These are phyloP conservation scores for Mycena kentingensis DNA, from an alignment of 768 basidiomycete species.

Conservation along the genomic window DNA sequence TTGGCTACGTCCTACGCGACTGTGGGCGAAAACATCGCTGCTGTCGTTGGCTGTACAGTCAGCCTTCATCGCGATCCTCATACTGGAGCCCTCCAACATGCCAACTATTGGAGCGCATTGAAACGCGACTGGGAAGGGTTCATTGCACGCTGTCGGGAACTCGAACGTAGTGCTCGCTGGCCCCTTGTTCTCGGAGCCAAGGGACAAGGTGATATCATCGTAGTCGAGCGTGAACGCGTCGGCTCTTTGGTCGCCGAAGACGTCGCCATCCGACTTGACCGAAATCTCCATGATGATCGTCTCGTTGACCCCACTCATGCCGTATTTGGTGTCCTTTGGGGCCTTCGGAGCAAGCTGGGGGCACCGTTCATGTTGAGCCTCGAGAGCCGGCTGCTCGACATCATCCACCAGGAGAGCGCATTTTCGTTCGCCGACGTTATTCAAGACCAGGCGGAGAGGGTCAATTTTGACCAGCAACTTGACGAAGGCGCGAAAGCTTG, in stretches of 20 bases:
- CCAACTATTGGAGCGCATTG: conserved; percentile 80
- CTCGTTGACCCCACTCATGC: conserved; percentile 53
- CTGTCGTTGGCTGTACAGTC: conserved; percentile 86
- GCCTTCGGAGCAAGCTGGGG: conserved; percentile 60
- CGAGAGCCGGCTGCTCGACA: conserved; percentile 61
- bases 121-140: conserved; percentile 97
- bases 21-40: conserved; percentile 73
- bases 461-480: conserved; percentile 55
- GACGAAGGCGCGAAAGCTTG: conserved; percentile 63
- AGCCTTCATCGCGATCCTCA: conserved; percentile 69
- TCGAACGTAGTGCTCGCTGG: conserved; percentile 86
- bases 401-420: conserved; percentile 75
- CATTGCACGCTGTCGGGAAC: conserved; percentile 83
- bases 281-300: conserved; percentile 46
- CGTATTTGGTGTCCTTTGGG: conserved; percentile 65
- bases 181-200: conserved; percentile 66
- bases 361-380: conserved; percentile 55
- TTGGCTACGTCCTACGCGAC: conserved; percentile 65
- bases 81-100: conserved; percentile 77
- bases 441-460: conserved; percentile 59
- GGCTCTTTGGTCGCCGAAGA: conserved; percentile 68
- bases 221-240: conserved; percentile 79
- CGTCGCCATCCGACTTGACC: conserved; percentile 59
- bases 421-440: conserved; percentile 79
- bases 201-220: conserved; percentile 49